phyloP scores from a whole-genome alignment of 208 protist species.

The Leptomonas pyrrhocoris region DNA sequence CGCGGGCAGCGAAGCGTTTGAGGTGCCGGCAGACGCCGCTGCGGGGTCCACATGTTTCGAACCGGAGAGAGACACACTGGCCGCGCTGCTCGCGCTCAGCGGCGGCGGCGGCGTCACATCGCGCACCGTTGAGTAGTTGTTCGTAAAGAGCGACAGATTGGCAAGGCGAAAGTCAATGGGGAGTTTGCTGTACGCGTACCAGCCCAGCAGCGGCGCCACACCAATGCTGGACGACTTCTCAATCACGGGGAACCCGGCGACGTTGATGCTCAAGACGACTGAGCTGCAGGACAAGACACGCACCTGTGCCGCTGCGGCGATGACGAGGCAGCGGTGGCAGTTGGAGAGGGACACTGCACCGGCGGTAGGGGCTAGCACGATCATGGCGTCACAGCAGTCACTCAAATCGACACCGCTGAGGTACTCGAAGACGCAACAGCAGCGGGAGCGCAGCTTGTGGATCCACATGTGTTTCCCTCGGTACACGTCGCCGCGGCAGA shows the following conservation, averaged over 20 bases:
- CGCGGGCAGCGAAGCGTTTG: too few species aligned
- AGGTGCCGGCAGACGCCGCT: too few species aligned
- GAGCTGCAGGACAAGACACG: slow-evolving; percentile 24
- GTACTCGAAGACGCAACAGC: slow-evolving; percentile 22
- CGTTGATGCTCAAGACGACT: slow-evolving; percentile 23
- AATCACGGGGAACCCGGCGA: slow-evolving; percentile 27
- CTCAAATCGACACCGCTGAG: slow-evolving; percentile 15
- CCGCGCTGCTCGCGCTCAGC: not conserved
- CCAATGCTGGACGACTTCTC: slow-evolving; percentile 28
- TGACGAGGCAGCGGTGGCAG: slow-evolving; percentile 36
- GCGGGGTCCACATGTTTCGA: too few species aligned
- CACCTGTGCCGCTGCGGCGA: slow-evolving; percentile 32
- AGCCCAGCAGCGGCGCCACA: slow-evolving; percentile 28
- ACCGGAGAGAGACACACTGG: not conserved
- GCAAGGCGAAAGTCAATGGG: slow-evolving; percentile 33
- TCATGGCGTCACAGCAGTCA: slow-evolving; percentile 30
- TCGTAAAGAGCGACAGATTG: slow-evolving; percentile 40
- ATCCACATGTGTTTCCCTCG: slow-evolving; percentile 22
- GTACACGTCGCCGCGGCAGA: slow-evolving; percentile 13
- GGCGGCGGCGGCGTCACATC: slow-evolving; percentile 16
- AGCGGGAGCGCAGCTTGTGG: slow-evolving; percentile 13
- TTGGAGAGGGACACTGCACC: slow-evolving; percentile 33
- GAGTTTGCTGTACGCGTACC: slow-evolving; percentile 43
- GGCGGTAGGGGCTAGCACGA: slow-evolving; percentile 45
- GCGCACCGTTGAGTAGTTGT: slow-evolving; percentile 39